phyloP scores from a whole-genome alignment of 2,329 filamentous ascomycete species.

The Magnaporthiopsis incrustans region DNA sequence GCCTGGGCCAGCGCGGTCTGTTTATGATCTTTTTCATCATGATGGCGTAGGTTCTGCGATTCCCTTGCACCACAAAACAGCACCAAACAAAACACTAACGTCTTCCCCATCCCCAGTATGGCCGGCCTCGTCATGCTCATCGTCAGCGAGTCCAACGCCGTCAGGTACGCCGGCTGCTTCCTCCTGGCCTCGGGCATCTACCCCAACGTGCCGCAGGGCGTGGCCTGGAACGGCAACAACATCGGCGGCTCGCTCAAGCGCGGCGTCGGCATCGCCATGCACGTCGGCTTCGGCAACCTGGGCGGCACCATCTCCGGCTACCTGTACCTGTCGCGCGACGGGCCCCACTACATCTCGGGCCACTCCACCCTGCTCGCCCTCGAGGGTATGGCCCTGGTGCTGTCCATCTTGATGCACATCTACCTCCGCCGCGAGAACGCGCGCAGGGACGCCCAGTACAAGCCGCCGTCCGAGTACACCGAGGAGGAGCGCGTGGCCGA shows the following conservation, averaged over 20 bases:
- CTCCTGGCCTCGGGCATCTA: constrained; percentile 35
- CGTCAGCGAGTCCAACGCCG: constrained; percentile 11
- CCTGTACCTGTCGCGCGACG: constrained; percentile 22
- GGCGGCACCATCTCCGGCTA: constrained; percentile 24
- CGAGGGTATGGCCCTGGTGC: constrained; percentile 35
- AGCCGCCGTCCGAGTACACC: constrained; percentile 41
- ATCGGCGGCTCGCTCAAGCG: constrained; percentile 41
- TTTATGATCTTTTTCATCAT: constrained; percentile 47
- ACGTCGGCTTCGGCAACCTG: constrained; percentile 40
- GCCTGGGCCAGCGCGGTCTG: constrained; percentile 41
- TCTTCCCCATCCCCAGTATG: constrained; percentile 9
- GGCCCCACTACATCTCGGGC: constrained; percentile 33
- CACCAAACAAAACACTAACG: not conserved
- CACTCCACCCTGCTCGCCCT: constrained; percentile 35
- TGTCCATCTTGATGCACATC: constrained; percentile 47
- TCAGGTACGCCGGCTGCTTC: constrained; percentile 28
- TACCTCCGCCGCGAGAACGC: constrained; percentile 50
- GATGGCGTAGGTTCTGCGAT: constrained; percentile 15
- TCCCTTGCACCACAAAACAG: constrained; percentile 1
- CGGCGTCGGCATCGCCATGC: constrained; percentile 43
- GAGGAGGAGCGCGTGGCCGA: constrained; percentile 44
- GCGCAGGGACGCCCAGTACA: constrained; percentile 39
- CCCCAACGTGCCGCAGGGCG: constrained; percentile 38
- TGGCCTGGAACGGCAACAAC: constrained; percentile 44
- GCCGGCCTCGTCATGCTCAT: constrained; percentile 18